Evolutionary conservation across 495 filamentous ascomycete species (phyloP), one percentile per base, ranked within the genome.

Genomic region (Opeltia flavorubescens): DNA sequence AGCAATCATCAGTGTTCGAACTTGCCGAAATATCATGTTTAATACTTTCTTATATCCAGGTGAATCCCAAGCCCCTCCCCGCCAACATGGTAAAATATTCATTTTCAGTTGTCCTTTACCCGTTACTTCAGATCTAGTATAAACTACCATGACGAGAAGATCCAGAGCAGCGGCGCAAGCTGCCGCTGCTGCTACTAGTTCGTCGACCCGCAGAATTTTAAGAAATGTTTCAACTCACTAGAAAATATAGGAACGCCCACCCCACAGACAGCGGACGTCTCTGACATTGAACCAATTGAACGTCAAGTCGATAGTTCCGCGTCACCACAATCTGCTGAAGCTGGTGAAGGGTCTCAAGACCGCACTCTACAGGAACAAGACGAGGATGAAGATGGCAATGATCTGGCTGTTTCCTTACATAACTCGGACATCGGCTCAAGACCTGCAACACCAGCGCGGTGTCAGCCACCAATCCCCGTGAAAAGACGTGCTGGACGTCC

Each of bases 401-500:
- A 50, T 33, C 58, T 43, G 28, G 54, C 53, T 21, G 66, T 64
- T 23, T 66, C 69, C 6, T 66, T 61, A 36, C 58, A 49, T 27
- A 65, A 70, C 23, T 62, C 64, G 6, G 62, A 66, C 30, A 44
- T 61, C 0, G 59, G 58, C 24, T 62, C 69, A 44, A 63, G 61
- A 24, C 58, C 62, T 7, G 46, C 59, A 33, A 54, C 53, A 48
- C 51, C 59, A 31, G 24, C 60, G 56, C 26, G 64, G 64, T 26
- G 63, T 62, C 27, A 56, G 52, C 65, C 79, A 55, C 54, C 79
- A 62, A 66, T 78, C 66, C 69, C 80, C 60, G 80, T 84, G 55
- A 82, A 85, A 59, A 77, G 84, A 51, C 83, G 89, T 35, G 74
- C 88, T 2, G 89, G 89, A 12, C 78, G 89, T 25, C 88, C 87